Evolutionary conservation across 2,329 filamentous ascomycete genomes (phyloP), one percentile per base, ranked within the genome.

Genomic region (Ophiostoma ulmi): DNA sequence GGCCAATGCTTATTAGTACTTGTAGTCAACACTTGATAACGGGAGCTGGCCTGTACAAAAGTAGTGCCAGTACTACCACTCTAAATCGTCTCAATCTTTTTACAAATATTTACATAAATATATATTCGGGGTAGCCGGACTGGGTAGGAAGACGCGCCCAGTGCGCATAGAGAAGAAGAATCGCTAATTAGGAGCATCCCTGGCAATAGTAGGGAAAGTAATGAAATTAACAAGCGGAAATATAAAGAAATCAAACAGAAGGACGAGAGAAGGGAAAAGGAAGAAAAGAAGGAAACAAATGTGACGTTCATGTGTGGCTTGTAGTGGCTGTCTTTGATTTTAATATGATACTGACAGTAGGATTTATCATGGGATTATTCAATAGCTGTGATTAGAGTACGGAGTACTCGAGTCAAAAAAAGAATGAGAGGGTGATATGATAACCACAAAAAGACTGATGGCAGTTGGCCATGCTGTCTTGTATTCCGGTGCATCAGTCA

Each of bases 121-220:
- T 17, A 63, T 35, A 63, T 8, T 64, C 63, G 63, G 63, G 31
- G 35, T 38, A 39, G 63, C 63, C 63, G 63, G 63, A 65, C 63
- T 65, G 36, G 63, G 63, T 38, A 65, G 65, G 65, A 67, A 67
- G 17, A 67, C 66, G 64, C 64, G 63, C 63, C 63, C 63, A n/a
- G 61, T 38, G 61, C 63, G 63, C 63, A 65, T 38, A 41, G 17
- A 38, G 39, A 4, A 22, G 36, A 31, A 65, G 11, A 17, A 17
- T 1, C 13, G 26, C 20, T 38, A 65, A 38, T 22, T 65, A 22
- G 17, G 58, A 63, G 22, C 22, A 31, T 35, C 26, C 55, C 58
- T 63, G 11, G 58, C 52, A 31, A 63, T 36, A 65, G 20, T 63
- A 5, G 26, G n/a, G 13, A 31, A 20, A 26, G 13, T 44, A 44